Base-by-base conservation (phyloP, 805 yeast species). In the Candida piceae region DNA sequence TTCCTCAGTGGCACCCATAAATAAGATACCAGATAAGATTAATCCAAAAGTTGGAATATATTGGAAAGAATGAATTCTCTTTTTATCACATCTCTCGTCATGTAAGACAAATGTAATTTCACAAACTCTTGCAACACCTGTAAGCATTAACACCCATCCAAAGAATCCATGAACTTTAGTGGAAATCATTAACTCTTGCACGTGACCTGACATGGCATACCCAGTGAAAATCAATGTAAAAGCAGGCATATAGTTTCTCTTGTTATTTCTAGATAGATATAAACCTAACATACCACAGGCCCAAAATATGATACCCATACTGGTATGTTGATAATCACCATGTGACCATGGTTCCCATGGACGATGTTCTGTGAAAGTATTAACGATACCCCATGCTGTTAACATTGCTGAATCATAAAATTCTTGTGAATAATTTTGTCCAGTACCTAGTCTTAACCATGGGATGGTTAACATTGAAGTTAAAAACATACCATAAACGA, bases 281-380 rank as follows among this genome's bases (percentile, higher is more conserved):
- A 90, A 69, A 1, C 97, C 97, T 18, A 88, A 60, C 46, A 88
- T 64, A 7, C 97, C 97, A 38, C 95, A 94, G 34, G 86, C 76
- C 94, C 96, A 88, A 95, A 97, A 90, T 21, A 90, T 72, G 39
- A 90, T 84, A 1, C 97, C 97, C 96, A 90, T 87, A 16, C 93
- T 76, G 0, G 97, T 89, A 60, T 89, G 97, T 64, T 89, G 96
- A 58, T 82, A 86, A 59, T 88, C 97, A 8, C 95, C 93, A 67
- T 84, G 94, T 29, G 76, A 72, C 97, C 97, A 90, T 7, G 68
- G 76, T 55, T 88, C 93, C 97, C 97, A 90, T 11, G 62, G 63
- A 44, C 97, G 66, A 60, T 90, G 97, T 61, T 90, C 97, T 2
- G 97, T 90, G 61, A 90, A 90, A 1, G 97, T 88, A 58, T 90